phyloP scores from a whole-genome alignment of 164 flowering plant genomes.

The Annona squamosa region DNA sequence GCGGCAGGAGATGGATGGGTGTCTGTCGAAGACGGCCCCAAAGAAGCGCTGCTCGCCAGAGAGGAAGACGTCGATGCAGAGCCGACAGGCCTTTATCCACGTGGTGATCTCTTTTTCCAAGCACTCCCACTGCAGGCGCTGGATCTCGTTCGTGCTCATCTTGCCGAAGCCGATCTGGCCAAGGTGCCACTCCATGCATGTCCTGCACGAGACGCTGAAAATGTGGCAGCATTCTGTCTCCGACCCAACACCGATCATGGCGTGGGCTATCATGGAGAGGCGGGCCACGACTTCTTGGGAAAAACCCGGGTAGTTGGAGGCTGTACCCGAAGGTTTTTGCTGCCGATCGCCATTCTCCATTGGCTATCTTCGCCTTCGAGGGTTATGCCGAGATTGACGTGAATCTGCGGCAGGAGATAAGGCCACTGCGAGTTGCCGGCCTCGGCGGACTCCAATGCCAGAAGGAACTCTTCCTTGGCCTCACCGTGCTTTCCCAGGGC shows the following conservation, averaged over 20 bases:
- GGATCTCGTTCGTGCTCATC: too few species aligned
- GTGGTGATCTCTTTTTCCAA: conserved; percentile 52
- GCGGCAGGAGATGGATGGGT: too few species aligned
- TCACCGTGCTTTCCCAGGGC: conserved; percentile 55
- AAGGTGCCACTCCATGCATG: too few species aligned
- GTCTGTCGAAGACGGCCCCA: conserved; percentile 38
- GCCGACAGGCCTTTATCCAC: too few species aligned
- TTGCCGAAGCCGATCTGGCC: conserved; percentile 36
- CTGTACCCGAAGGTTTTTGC: too few species aligned
- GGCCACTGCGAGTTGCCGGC: conserved; percentile 84
- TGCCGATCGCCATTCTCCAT: too few species aligned
- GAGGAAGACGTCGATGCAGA: too few species aligned
- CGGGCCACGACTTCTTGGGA: conserved; percentile 35
- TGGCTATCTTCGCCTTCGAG: conserved; percentile 96
- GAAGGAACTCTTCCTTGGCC: conserved; percentile 69
- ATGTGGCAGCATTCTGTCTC: too few species aligned
- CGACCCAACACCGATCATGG: too few species aligned
- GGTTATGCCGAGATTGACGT: conserved; percentile 89
- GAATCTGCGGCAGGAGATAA: conserved; percentile 89
- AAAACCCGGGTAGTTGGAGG: too few species aligned
- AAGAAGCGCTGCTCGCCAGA: conserved; percentile 45
- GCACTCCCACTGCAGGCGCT: conserved; percentile 71
- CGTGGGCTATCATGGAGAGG: too few species aligned
- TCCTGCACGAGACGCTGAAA: too few species aligned
- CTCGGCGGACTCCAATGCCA: conserved; percentile 90